Conservation (phyloP, 2,329 filamentous ascomycete genomes). For the Talaromyces islandicus region DNA sequence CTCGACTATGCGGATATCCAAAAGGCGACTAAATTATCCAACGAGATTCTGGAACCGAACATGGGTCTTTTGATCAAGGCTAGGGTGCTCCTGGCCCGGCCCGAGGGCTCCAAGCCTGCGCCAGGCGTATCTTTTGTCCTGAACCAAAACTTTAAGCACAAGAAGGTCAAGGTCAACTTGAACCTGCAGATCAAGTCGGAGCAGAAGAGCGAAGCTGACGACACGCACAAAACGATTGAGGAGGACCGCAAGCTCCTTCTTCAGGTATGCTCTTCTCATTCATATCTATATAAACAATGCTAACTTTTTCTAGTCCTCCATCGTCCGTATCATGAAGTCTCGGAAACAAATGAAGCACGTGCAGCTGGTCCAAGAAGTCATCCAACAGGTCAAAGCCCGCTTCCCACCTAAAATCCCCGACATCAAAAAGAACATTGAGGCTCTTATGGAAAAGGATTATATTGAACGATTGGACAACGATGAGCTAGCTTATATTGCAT, state of each 20-base stretch:
- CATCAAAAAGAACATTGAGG: conserved; percentile 99
- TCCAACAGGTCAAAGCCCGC: conserved; percentile 85
- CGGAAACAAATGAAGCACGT: conserved; percentile 98
- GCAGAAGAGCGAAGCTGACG: conserved; percentile 90
- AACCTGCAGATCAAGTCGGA: conserved; percentile 94
- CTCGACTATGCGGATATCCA: conserved; percentile 84
- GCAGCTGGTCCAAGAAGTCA: conserved; percentile 89
- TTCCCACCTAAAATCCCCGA: conserved; percentile 90
- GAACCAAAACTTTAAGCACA: conserved; percentile 95
- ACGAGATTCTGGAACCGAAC: conserved; percentile 80
- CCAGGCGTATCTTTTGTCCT: conserved; percentile 74
- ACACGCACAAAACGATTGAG: conserved; percentile 99
- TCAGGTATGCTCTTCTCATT: conserved; percentile 57
- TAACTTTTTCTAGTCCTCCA: conserved; percentile 65
- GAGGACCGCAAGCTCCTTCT: conserved; percentile 94
- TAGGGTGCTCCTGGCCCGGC: conserved; percentile 71
- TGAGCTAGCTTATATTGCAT: conserved; percentile 90
- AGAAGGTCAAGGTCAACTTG: conserved; percentile 95
- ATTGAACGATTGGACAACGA: conserved; percentile 92
- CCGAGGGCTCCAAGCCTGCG: conserved; percentile 68
- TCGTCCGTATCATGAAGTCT: conserved; percentile 99
- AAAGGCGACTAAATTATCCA: conserved; percentile 69
- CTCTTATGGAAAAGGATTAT: conserved; percentile 97
- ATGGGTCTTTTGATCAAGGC: conserved; percentile 85
- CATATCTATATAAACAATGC: conserved; percentile 14